Base-by-base conservation (phyloP, 1,284 basidiomycete species). In the Ganoderma sp. region DNA sequence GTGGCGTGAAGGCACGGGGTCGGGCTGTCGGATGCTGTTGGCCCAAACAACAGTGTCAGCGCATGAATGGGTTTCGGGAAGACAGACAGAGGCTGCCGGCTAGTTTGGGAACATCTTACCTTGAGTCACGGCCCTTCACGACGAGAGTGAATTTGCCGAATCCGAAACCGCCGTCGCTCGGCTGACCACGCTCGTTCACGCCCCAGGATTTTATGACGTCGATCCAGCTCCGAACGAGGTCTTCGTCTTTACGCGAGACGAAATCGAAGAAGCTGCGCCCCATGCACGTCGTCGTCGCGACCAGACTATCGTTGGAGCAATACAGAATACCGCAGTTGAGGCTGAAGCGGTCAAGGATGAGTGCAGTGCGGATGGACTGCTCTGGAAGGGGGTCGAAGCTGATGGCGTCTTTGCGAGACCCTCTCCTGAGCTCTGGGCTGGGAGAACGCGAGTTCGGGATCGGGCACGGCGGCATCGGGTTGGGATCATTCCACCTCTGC, bases 161-260 rank as follows among this genome's bases (percentile, higher is more conserved):
- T 15, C 90, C 91, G 75, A 93, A 93, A 0, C 92, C 91, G 39
- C 91, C 91, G 72, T 92, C 90, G 75, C 89, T 90, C 25, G 91
- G 91, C 77, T 90, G 88, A 0, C 91, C 92, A 8, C 87, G 84
- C 76, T 92, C 91, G 70, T 92, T 92, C 60, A 92, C 90, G 22
- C 91, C 91, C 89, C 91, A 93, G 2, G 86, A 84, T 76, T 93
- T 93, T 73, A 92, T 86, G 63, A 86, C 84, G 69, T 88, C 87
- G 66, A 93, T 88, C 89, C 90, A 93, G 66, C 82, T 84, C 22
- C 86, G 83, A 25, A 93, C 90, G 61, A 84, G 81, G 15, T 79
- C 79, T 78, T 92, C 90, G 72, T 90, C 89, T 71, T 83, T 82
- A 72, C 79, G 79, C 19, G 82, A 75, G 8, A 93, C 89, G 75